Evolutionary conservation across 2,329 filamentous ascomycete species (phyloP).

Genomic region (Ambrosiella beaveri): DNA sequence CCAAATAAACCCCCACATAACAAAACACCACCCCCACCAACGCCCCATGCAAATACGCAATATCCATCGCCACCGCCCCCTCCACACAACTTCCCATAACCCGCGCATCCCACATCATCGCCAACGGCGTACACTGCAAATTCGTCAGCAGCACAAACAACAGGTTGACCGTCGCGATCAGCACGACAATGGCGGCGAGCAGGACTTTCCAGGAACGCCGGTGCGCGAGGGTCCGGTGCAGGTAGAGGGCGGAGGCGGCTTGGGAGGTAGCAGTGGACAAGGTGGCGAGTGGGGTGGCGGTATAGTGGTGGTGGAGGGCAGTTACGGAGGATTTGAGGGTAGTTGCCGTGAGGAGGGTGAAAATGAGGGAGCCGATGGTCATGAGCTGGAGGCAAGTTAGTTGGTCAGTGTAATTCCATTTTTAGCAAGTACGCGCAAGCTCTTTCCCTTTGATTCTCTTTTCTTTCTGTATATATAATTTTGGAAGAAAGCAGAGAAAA

Average conservation of each 20-base stretch:
- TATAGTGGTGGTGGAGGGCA: slow-evolving; percentile 1
- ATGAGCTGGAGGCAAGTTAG: neutral
- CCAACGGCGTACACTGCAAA: slow-evolving; percentile 23
- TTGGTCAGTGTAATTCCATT: neutral
- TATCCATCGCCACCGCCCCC: slow-evolving; percentile 16
- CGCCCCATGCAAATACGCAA: slow-evolving; percentile 17
- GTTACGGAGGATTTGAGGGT: neutral
- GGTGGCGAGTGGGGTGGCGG: neutral
- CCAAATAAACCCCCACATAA: slow-evolving; percentile 17
- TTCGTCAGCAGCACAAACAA: slow-evolving; percentile 20
- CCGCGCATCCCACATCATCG: slow-evolving; percentile 21
- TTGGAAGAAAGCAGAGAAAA: neutral
- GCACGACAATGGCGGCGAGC: slow-evolving; percentile 18
- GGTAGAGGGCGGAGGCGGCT: slow-evolving; percentile 23
- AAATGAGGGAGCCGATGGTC: neutral
- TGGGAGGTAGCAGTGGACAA: slow-evolving; percentile 20
- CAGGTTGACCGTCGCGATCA: slow-evolving; percentile 20
- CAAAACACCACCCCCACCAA: slow-evolving; percentile 23
- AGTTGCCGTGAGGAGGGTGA: neutral
- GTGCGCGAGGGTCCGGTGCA: slow-evolving; percentile 19
- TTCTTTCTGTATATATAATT: too few species aligned
- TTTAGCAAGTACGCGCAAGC: neutral
- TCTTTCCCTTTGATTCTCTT: too few species aligned
- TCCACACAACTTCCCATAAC: slow-evolving; percentile 20
- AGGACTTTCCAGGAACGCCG: slow-evolving; percentile 19